A percentile compares a stretch with the other conserved stretches of the same genome.
Conservation (phyloP, 2,329 filamentous ascomycete genomes). For the Beauveria medogensis region DNA sequence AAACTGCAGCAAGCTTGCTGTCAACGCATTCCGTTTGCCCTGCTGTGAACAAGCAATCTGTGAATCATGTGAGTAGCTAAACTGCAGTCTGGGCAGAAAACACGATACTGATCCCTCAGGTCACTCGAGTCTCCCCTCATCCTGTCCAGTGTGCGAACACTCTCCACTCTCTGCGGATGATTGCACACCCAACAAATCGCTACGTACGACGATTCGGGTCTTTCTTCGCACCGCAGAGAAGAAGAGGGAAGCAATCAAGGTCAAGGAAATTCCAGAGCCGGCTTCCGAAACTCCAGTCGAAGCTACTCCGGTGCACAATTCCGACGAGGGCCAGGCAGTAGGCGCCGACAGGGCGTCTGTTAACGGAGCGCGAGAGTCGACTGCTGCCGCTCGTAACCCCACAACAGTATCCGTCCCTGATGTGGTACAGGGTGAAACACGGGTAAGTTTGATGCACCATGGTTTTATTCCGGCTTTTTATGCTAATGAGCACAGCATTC, state of each 20-base stretch:
- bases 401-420: conserved; percentile 2
- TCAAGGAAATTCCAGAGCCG: conserved; percentile 38
- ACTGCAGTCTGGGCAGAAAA: neutral
- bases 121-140: conserved; percentile 65
- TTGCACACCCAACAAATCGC: conserved; percentile 79
- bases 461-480: neutral
- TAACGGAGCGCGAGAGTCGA: neutral
- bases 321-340: neutral
- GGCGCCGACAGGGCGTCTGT: neutral
- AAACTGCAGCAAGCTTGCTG: conserved; percentile 80
- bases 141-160: conserved; percentile 90
- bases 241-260: conserved; percentile 63
- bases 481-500: neutral
- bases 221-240: conserved; percentile 89
- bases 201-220: conserved; percentile 87
- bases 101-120: conserved; percentile 39
- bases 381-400: neutral
- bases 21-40: conserved; percentile 84
- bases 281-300: conserved; percentile 35
- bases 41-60: conserved; percentile 96
- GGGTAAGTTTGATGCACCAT: conserved; percentile 1
- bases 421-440: conserved; percentile 8
- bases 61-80: conserved; percentile 60
- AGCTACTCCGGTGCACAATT: conserved; percentile 14
- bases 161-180: conserved; percentile 77